Percentiles rank a stretch among this genome's conserved stretches.
Conservation (phyloP, 306 rosid genomes). For the Cicer yamashitae region DNA sequence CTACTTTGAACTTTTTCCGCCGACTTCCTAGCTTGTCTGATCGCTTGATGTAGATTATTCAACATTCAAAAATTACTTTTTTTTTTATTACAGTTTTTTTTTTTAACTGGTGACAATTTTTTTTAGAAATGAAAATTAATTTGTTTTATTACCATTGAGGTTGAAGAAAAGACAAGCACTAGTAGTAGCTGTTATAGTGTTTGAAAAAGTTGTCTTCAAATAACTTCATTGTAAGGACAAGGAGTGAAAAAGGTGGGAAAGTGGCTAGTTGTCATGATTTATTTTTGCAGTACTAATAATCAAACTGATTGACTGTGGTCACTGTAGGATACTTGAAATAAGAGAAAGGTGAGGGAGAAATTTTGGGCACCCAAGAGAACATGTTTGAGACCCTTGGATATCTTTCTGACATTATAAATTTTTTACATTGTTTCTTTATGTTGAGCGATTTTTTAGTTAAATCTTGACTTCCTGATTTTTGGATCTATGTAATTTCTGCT, state of each 20-base stretch:
- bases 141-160: slow-evolving; percentile 16
- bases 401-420: slow-evolving; percentile 38
- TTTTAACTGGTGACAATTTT: slow-evolving; percentile 22
- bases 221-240: slow-evolving; percentile 48
- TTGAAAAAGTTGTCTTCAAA: slow-evolving; percentile 54
- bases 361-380: slow-evolving; percentile 44
- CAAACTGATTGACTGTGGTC: slow-evolving; percentile 54
- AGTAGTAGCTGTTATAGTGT: slow-evolving; percentile 42
- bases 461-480: slow-evolving; percentile 23
- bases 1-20: slow-evolving; percentile 59
- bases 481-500: neutral
- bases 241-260: slow-evolving; percentile 55
- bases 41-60: slow-evolving; percentile 71
- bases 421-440: neutral
- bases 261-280: slow-evolving; percentile 63
- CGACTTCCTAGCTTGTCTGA: slow-evolving; percentile 88
- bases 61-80: slow-evolving; percentile 26
- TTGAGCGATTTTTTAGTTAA: neutral
- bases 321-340: slow-evolving; percentile 57
- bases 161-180: slow-evolving; percentile 27
- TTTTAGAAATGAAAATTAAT: slow-evolving; percentile 38
- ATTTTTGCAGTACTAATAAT: slow-evolving; percentile 38
- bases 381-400: slow-evolving; percentile 46
- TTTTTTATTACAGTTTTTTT: neutral
- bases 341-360: slow-evolving; percentile 58